Conservation (phyloP, 768 basidiomycete species). For the Lactarius sp. region DNA sequence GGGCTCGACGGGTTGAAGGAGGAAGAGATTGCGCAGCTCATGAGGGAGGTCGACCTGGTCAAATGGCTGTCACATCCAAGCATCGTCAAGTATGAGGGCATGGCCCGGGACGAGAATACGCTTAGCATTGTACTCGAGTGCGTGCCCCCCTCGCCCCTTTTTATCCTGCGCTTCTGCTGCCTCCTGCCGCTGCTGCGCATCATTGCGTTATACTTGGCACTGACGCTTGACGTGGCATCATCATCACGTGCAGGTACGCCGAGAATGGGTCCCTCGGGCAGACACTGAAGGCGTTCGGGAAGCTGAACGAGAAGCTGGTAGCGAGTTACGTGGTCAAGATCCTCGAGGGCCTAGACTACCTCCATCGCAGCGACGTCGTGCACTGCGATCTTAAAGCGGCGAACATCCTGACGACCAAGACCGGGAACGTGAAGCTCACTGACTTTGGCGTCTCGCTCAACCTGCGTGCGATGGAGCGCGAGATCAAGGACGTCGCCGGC, state of each 20-base stretch:
- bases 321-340: slow-evolving; percentile 95
- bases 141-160: slow-evolving; percentile 34
- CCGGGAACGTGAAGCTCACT: slow-evolving; percentile 92
- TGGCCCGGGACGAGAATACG: slow-evolving; percentile 83
- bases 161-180: slow-evolving; percentile 11
- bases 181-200: not conserved
- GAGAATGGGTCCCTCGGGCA: slow-evolving; percentile 95
- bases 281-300: slow-evolving; percentile 89
- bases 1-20: slow-evolving; percentile 86
- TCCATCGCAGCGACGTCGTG: slow-evolving; percentile 85
- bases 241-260: slow-evolving; percentile 60
- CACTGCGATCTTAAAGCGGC: slow-evolving; percentile 99
- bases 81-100: slow-evolving; percentile 97
- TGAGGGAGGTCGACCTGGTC: slow-evolving; percentile 91
- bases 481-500: slow-evolving; percentile 82
- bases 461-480: slow-evolving; percentile 81
- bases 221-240: not conserved
- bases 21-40: slow-evolving; percentile 83
- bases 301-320: slow-evolving; percentile 87
- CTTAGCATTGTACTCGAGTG: slow-evolving; percentile 94
- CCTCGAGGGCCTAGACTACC: slow-evolving; percentile 89
- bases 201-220: not conserved
- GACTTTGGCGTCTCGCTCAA: slow-evolving; percentile 98
- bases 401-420: slow-evolving; percentile 98
- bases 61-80: slow-evolving; percentile 89